Base-by-base conservation (phyloP, 148 eudicot genomes). In the Vaccinium macrocarpon region DNA sequence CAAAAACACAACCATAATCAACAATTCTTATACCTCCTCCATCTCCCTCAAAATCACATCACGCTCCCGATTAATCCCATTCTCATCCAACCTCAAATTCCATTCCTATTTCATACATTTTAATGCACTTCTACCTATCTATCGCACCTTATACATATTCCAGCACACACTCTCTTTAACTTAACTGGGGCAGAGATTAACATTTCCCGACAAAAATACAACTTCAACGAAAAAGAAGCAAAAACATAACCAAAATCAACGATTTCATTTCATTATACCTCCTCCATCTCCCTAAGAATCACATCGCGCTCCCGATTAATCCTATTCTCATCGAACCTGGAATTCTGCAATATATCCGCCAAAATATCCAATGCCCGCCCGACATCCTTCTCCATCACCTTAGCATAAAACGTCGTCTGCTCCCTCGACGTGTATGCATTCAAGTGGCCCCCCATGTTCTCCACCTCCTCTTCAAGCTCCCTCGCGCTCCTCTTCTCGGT, bases 211-310 rank as follows among this genome's bases (percentile, higher is more conserved):
- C 15, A 12, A 27, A 68, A 68, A 52, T 1, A 50, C 27, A 78
- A 12, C 15, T 27, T 48, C 12, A 2, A n/a, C 70, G 29, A 62
- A 21, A 21, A 0, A 2, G 8, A 70, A 71, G 42, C 50, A 32
- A 70, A 4, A 55, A 82, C 53, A 62, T 12, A 18, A 38, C 32
- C 10, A 73, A 35, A 32, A 70, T 25, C 46, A 19, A 25, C 42
- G 15, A 35, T 0, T 42, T 0, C 2, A 35, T 0, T 42, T 0
- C 2, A 12, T 4, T 51, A 10, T 7, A 96, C 99, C 99, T 96
- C 98, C 86, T 94, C 97, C 96, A 94, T 93, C 86, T 96, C 98
- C 48, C 99, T 91, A 75, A 96, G 86, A 72, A 96, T 96, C n/a
- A 93, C 99, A 88, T 91, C 93, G 1, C 99, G 91, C 87, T 96